These are phyloP conservation scores for Chloris gayana DNA, from an alignment of 176 grass and related monocot species.

Conservation along the genomic window DNA sequence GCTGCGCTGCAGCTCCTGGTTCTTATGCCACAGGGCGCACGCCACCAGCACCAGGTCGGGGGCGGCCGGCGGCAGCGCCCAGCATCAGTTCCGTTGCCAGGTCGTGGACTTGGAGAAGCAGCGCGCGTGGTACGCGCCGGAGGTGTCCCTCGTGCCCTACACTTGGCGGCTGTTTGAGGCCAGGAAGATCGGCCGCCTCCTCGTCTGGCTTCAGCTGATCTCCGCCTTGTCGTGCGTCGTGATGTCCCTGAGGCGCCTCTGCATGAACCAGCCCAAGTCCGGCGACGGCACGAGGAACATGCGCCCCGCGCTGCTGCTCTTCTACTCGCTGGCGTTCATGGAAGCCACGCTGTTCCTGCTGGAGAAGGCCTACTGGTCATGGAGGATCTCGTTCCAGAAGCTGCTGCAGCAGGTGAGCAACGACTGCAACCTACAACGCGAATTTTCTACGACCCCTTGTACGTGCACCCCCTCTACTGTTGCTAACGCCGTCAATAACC, in stretches of 20 bases:
- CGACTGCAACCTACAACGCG: constrained; percentile 39
- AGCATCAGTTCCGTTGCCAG: background rate
- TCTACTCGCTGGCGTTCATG: constrained; percentile 53
- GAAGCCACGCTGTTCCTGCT: constrained; percentile 56
- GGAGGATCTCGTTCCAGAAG: constrained; percentile 27
- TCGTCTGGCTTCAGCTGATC: constrained; percentile 61
- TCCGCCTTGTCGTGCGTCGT: constrained; percentile 60
- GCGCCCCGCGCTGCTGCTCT: constrained; percentile 46
- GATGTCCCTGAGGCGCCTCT: constrained; percentile 43
- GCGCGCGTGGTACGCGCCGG: background rate
- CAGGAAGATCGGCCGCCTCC: constrained; percentile 32
- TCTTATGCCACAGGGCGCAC: background rate
- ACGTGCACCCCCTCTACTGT: no score
- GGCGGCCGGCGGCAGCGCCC: background rate
- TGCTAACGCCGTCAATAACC: no score
- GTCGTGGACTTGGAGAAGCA: background rate
- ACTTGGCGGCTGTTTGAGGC: constrained; percentile 11
- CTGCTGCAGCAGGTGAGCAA: constrained; percentile 52
- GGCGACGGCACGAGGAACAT: background rate
- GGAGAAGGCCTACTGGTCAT: background rate
- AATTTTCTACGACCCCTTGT: no score
- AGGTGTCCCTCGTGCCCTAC: background rate
- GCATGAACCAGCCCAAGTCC: constrained; percentile 37
- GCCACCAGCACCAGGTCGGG: background rate
- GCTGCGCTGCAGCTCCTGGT: background rate